Base-by-base conservation (phyloP, 495 filamentous ascomycete species). In the Talaromyces nanjingensis region DNA sequence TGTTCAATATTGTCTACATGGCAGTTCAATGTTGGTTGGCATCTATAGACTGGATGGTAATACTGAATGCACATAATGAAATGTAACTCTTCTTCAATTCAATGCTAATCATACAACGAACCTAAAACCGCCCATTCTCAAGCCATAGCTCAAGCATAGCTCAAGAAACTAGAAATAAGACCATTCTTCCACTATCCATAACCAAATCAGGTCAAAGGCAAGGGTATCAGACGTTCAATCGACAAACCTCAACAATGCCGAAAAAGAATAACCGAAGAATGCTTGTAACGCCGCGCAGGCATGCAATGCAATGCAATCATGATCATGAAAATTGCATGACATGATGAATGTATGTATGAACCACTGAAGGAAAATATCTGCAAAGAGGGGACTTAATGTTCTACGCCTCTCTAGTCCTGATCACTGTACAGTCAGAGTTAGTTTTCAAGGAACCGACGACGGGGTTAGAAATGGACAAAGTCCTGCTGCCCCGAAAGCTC, bases 401-500 rank as follows among this genome's bases (percentile, higher is more conserved):
- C 45, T 49, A 49, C 45, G 45, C 45, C 45, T 49, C 45, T 49
- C n/a, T 49, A 49, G 6, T 49, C n/a, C n/a, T 49, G 45, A 49
- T 49, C 37, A 49, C 45, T 49, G n/a, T 20, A 49, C 45, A 20
- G 16, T 16, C 37, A 42, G 33, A 37, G 53, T 56, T 56, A 56
- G 53, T 29, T 56, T 29, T 20, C 29, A 27, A 56, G 14, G 11
- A 31, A 8, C 20, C 8, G 22, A 29, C 8, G 22, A 29, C 22
- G 9, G 14, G 22, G 6, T 56, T 27, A 86, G 68, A 91, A 80
- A 57, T 76, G 76, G 70, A 91, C 84, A 71, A 84, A 92, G 68
- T 92, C 89, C 66, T 87, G 80, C 73, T 91, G 88, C 71, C 84
- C 79, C 33, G 81, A 78, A 65, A 87, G 76, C 67, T 87, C 84